These are phyloP conservation scores for Cymbopogon citratus DNA, from an alignment of 176 grass and related monocot species.

Conservation along the genomic window DNA sequence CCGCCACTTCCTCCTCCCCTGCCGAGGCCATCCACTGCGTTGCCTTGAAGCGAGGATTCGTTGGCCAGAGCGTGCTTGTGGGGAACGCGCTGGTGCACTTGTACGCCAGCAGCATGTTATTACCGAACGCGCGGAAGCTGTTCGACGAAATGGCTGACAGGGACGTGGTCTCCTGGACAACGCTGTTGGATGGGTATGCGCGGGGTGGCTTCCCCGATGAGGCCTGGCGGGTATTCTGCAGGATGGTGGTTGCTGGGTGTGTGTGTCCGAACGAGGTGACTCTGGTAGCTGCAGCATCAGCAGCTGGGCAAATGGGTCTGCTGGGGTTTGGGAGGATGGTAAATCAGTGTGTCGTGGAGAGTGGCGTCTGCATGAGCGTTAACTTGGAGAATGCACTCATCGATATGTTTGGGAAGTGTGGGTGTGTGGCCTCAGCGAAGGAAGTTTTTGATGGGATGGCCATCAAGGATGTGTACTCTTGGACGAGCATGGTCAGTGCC, in stretches of 20 bases:
- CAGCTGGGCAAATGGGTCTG: slow-evolving; percentile 44
- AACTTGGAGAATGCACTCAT: slow-evolving; percentile 48
- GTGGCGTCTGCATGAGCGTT: neutral
- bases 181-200: slow-evolving; percentile 45
- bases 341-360: slow-evolving; percentile 21
- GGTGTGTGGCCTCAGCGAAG: slow-evolving; percentile 34
- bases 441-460: slow-evolving; percentile 51
- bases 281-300: slow-evolving; percentile 31
- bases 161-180: slow-evolving; percentile 70
- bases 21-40: slow-evolving; percentile 37
- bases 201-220: slow-evolving; percentile 10
- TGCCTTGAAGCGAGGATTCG: slow-evolving; percentile 37
- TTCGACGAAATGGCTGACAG: slow-evolving; percentile 43
- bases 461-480: slow-evolving; percentile 56
- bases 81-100: slow-evolving; percentile 41
- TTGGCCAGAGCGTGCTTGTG: slow-evolving; percentile 26
- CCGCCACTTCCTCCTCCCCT: neutral
- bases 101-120: neutral
- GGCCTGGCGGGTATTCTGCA: slow-evolving; percentile 49
- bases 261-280: slow-evolving; percentile 40
- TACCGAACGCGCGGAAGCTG: slow-evolving; percentile 9
- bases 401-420: slow-evolving; percentile 60
- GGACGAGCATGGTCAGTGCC: slow-evolving; percentile 57
- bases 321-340: slow-evolving; percentile 31
- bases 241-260: slow-evolving; percentile 32